Base-by-base conservation (phyloP, 1,284 basidiomycete species). In the Ustilago curta region DNA sequence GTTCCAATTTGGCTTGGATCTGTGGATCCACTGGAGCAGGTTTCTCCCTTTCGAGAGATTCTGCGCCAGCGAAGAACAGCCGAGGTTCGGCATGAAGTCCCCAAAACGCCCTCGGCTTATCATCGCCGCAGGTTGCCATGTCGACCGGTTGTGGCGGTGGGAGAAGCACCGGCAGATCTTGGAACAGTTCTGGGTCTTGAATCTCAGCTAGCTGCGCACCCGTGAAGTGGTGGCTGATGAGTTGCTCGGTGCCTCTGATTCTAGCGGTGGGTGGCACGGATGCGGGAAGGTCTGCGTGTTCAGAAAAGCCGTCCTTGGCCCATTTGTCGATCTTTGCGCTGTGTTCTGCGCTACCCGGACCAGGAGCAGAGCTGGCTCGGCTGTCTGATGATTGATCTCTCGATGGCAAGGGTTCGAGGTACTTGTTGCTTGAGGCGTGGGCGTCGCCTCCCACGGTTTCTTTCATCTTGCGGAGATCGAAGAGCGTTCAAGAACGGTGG, bases 1-100 rank as follows among this genome's bases (percentile, higher is more conserved):
- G 64, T 90, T 89, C 80, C 92, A 98, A 65, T 91, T 90, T 77
- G 14, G 60, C 70, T 40, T 74, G 45, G 1, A 76, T 44, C 4
- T 42, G 50, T 6, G 55, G 42, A 27, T 59, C 32, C 35, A 59
- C 23, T 12, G 45, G 47, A 23, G 50, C 52, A 6, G 29, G 23
- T 2, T 32, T 19, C 2, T 37, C 35, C 35, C 37, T 18, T 18
- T n/a, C 32, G 1, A 9, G n/a, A 2, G 32, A 16, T 1, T n/a
- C 11, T 37, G 43, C 31, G 6, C 1, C 8, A 18, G 32, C n/a
- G 19, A 61, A 53, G 31, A 70, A 60, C 0, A 4, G 14, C 12
- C 3, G 11, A 37, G 35, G 11, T 12, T 37, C 35, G 16, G 35
- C 3, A 4, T 37, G 35, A 16, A 66, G 47, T 0, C 63, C 63